Conservation (phyloP, 352 stramenopile species). For the Plasmopara viticola region DNA sequence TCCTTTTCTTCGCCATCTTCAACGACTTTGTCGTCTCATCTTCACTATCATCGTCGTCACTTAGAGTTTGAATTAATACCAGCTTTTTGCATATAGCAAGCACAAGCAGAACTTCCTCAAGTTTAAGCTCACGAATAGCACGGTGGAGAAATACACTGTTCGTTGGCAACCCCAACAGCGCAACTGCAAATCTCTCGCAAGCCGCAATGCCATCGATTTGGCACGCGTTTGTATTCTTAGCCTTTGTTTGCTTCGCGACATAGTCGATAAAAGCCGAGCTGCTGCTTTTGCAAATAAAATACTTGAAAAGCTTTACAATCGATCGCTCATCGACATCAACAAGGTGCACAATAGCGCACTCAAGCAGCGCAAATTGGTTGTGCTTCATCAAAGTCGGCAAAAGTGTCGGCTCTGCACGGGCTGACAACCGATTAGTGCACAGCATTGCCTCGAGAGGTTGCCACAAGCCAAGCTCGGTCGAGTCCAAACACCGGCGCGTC, state of each 20-base stretch:
- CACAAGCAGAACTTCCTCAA: constrained; percentile 63
- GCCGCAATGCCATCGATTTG: constrained; percentile 16
- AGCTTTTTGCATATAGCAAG: constrained; percentile 70
- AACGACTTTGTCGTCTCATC: constrained; percentile 11
- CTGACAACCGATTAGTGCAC: constrained; percentile 49
- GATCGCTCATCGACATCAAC: constrained; percentile 74
- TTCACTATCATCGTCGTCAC: constrained; percentile 12
- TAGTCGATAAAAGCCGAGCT: constrained; percentile 32
- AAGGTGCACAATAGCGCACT: constrained; percentile 55
- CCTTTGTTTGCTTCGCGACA: constrained; percentile 20
- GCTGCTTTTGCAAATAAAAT: constrained; percentile 61
- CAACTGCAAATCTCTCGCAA: constrained; percentile 49
- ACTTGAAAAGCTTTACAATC: constrained; percentile 64
- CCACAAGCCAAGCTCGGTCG: constrained; percentile 51
- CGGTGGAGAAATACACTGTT: constrained; percentile 76
- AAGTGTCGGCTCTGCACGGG: constrained; percentile 52
- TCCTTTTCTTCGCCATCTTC: constrained; percentile 19
- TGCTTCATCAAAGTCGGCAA: constrained; percentile 60
- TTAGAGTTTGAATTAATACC: constrained; percentile 36
- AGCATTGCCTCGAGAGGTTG: constrained; percentile 43
- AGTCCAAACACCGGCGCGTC: constrained; percentile 51
- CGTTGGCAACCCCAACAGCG: constrained; percentile 50
- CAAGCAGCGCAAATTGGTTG: constrained; percentile 57
- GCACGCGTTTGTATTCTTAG: constrained; percentile 7
- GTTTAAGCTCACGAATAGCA: constrained; percentile 59